Percentiles rank a stretch among this genome's conserved stretches.
phyloP scores from a whole-genome alignment of 208 protist genomes.

The Tritrichomonas foetus region DNA sequence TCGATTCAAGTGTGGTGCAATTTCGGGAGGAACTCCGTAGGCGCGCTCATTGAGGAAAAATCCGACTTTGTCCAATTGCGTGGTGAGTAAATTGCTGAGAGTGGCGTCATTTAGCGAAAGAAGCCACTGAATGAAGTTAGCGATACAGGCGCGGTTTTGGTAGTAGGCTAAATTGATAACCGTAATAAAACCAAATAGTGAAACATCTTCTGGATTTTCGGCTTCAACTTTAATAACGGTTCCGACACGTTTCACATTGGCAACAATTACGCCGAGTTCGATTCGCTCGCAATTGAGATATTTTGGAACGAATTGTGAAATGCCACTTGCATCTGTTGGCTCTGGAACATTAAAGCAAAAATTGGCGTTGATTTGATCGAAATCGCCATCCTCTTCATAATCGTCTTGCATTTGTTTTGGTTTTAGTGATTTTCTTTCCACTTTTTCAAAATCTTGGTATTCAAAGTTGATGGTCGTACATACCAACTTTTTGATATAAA shows the following conservation, averaged over 20 bases:
- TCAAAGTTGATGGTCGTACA: too few species aligned
- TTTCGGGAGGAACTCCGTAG: background rate
- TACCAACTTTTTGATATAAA: too few species aligned
- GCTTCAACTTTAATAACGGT: background rate
- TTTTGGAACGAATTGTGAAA: background rate
- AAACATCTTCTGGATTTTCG: background rate
- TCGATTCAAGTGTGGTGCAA: background rate
- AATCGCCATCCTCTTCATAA: constrained; percentile 14
- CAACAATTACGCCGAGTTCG: background rate
- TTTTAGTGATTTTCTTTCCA: too few species aligned
- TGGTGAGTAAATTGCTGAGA: background rate
- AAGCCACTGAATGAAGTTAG: background rate
- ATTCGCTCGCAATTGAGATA: background rate
- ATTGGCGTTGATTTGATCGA: background rate
- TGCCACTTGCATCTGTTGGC: background rate
- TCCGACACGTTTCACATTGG: background rate
- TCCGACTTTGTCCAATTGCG: background rate
- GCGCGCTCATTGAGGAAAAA: background rate
- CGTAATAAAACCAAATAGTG: background rate
- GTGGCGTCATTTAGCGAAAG: background rate
- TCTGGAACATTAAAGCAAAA: background rate
- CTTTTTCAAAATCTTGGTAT: too few species aligned
- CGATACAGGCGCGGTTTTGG: background rate
- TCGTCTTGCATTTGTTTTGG: too few species aligned
- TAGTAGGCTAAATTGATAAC: background rate